Evolutionary conservation across 371 early-diverging fungal species (phyloP).

Genomic region (Parasitella parasitica): DNA sequence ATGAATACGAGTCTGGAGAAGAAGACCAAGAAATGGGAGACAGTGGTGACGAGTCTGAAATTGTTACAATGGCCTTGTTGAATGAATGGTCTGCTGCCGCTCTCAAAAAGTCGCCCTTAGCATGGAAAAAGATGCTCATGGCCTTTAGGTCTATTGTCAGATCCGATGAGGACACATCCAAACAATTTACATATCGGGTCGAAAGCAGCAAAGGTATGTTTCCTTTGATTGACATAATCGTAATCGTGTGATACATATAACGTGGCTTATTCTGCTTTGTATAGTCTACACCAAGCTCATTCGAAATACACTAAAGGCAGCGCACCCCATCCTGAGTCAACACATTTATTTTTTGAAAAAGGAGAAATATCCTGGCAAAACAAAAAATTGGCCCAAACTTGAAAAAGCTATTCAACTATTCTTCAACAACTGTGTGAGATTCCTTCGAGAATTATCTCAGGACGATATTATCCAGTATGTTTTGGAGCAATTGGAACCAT

Average conservation of each 20-base stretch:
- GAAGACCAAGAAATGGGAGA: constrained; percentile 25
- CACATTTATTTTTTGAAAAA: constrained; percentile 55
- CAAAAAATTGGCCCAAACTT: constrained; percentile 74
- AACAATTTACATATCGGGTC: constrained; percentile 61
- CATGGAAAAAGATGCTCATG: constrained; percentile 57
- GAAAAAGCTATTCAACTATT: constrained; percentile 77
- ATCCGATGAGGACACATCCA: constrained; percentile 42
- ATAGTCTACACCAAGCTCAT: constrained; percentile 79
- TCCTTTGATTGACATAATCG: neutral
- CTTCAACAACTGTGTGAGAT: constrained; percentile 68
- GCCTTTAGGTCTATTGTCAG: constrained; percentile 83
- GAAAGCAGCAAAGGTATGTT: constrained; percentile 59
- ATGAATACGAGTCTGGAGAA: constrained; percentile 32
- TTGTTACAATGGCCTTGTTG: constrained; percentile 40
- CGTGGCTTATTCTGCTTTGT: neutral
- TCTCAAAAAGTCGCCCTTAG: constrained; percentile 26
- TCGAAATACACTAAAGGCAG: constrained; percentile 53
- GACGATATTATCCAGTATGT: constrained; percentile 77
- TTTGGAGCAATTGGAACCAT: constrained; percentile 72
- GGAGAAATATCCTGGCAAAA: constrained; percentile 54
- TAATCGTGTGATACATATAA: neutral
- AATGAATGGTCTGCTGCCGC: constrained; percentile 39
- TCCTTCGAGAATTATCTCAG: constrained; percentile 79
- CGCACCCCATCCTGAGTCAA: constrained; percentile 60
- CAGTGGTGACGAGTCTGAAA: constrained; percentile 15